A percentile compares a stretch with the other conserved stretches of the same genome.
Evolutionary conservation across 257 asterid genomes (phyloP).

Genomic region (Solanum chmielewskii): DNA sequence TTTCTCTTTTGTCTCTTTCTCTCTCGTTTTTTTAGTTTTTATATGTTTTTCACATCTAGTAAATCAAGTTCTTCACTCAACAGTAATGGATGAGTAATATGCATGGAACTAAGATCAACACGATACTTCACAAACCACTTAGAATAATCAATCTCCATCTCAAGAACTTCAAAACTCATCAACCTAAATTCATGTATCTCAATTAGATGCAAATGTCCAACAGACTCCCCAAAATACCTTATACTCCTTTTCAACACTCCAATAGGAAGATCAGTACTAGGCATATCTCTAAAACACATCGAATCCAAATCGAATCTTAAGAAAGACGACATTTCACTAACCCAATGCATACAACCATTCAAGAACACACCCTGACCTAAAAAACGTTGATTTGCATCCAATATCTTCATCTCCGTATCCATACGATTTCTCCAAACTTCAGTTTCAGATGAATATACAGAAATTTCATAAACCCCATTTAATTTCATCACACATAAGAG

Average conservation of each 20-base stretch:
- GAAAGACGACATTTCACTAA: background rate
- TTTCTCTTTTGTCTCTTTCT: no score
- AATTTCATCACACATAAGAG: background rate
- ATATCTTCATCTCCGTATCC: background rate
- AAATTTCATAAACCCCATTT: background rate
- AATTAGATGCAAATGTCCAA: background rate
- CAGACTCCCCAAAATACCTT: background rate
- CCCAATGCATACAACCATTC: constrained; percentile 12
- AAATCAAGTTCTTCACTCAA: background rate
- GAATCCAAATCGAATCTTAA: background rate
- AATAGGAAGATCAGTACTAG: background rate
- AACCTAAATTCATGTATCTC: no score
- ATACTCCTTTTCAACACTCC: background rate
- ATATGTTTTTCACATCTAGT: background rate
- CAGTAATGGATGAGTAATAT: background rate
- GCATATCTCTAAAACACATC: background rate
- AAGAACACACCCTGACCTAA: background rate
- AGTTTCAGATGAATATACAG: background rate
- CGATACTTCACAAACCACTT: background rate
- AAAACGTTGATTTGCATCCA: background rate
- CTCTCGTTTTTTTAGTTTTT: no score
- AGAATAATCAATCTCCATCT: background rate
- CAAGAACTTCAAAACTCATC: background rate
- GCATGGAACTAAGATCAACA: background rate
- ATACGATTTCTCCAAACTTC: background rate